Conservation (phyloP, 495 filamentous ascomycete genomes). For the Tuber brumale region DNA sequence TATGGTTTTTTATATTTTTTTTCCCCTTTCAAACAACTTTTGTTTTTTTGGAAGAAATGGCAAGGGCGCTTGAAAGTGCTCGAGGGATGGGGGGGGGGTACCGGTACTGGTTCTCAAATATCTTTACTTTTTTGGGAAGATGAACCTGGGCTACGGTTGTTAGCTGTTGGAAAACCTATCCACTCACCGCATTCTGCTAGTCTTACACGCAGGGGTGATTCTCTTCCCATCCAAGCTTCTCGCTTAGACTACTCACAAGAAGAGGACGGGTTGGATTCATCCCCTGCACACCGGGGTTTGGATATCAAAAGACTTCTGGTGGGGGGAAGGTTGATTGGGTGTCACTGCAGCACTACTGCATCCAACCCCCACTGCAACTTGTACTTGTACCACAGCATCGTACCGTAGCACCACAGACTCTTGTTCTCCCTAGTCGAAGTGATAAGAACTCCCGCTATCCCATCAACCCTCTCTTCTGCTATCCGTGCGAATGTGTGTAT, state of each 20-base stretch:
- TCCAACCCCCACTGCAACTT: not conserved
- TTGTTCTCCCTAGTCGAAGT: not conserved
- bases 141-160: conserved; percentile 2
- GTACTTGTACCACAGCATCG: conserved; percentile 6
- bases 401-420: conserved; percentile 4
- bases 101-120: not conserved
- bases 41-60: not conserved
- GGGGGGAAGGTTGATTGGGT: conserved; percentile 8
- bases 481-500: conserved; percentile 22
- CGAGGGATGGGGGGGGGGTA: not conserved
- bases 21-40: not conserved
- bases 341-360: conserved; percentile 12
- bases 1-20: conserved; percentile 16
- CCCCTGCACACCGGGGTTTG: not conserved
- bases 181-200: conserved; percentile 18
- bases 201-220: conserved; percentile 31
- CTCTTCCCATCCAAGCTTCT: conserved; percentile 29
- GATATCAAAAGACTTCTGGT: not conserved
- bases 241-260: conserved; percentile 25
- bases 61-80: not conserved
- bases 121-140: conserved; percentile 18
- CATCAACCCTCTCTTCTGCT: conserved; percentile 10
- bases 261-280: not conserved
- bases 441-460: conserved; percentile 26
- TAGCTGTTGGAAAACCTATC: conserved; percentile 21